Conservation (phyloP, 176 grass and related monocot genomes). For the bread wheat (Triticum aestivum) region DNA sequence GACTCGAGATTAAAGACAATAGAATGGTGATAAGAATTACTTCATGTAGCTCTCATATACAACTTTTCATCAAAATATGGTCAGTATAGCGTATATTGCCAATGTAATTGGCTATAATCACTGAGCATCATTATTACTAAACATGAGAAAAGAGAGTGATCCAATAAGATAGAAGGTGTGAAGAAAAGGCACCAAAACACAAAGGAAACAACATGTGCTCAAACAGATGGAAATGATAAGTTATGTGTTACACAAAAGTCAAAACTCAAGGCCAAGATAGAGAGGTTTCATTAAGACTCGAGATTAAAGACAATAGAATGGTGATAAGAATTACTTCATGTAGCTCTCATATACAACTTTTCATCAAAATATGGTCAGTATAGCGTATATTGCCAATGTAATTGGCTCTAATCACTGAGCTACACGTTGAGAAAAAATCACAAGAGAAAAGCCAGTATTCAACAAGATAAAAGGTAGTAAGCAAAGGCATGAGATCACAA, state of each 20-base stretch:
- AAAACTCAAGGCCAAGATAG: no score
- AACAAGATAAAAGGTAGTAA: no score
- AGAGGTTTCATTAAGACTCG: no score
- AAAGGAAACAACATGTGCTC: background rate
- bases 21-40: background rate
- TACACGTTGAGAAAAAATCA: no score
- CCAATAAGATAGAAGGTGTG: background rate
- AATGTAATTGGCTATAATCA: constrained; percentile 46
- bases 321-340: background rate
- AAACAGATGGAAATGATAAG: background rate
- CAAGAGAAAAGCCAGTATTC: no score
- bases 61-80: constrained; percentile 27
- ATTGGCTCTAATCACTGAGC: constrained; percentile 49
- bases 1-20: no score
- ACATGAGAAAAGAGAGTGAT: background rate
- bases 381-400: constrained; percentile 54
- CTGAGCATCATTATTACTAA: background rate
- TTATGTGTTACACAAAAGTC: background rate
- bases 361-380: constrained; percentile 38
- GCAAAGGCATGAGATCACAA: background rate
- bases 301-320: background rate
- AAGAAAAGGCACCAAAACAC: background rate
- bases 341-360: constrained; percentile 41
- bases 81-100: constrained; percentile 59
- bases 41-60: constrained; percentile 40